Percentiles rank a stretch among this genome's conserved stretches.
These are phyloP conservation scores for Auricularia sp. DNA, from an alignment of 768 basidiomycete species.

Conservation along the genomic window DNA sequence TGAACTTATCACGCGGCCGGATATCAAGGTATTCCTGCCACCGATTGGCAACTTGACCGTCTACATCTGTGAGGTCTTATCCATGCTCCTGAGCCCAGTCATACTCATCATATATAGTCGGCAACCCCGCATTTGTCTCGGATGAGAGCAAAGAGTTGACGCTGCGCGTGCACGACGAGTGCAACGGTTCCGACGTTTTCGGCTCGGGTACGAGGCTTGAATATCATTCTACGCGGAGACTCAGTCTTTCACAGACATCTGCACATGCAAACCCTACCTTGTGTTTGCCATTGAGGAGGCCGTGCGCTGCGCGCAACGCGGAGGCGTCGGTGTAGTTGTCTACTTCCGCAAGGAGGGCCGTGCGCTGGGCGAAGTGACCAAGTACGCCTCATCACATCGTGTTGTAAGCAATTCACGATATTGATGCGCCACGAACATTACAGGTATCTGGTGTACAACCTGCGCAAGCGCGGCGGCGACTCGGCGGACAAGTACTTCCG, in stretches of 20 bases:
- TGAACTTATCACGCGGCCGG: conserved; percentile 88
- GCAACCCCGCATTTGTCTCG: conserved; percentile 66
- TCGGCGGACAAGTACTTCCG: conserved; percentile 91
- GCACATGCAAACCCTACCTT: conserved; percentile 89
- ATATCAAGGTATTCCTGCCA: conserved; percentile 91
- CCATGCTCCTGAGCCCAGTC: neutral
- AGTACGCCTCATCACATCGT: conserved; percentile 28
- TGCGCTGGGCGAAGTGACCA: conserved; percentile 88
- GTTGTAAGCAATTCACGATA: neutral
- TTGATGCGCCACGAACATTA: neutral
- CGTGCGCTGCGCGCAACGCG: conserved; percentile 68
- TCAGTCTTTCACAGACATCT: conserved; percentile 44
- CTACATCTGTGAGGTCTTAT: conserved; percentile 63
- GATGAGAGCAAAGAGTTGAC: conserved; percentile 76
- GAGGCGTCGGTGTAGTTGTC: conserved; percentile 86
- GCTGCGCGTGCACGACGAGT: conserved; percentile 89
- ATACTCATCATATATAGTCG: conserved; percentile 39
- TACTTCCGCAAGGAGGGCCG: conserved; percentile 95
- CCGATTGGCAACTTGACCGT: conserved; percentile 88
- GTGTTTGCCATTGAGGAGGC: conserved; percentile 91
- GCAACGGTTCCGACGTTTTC: conserved; percentile 94
- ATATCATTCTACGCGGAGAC: neutral
- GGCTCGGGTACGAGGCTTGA: conserved; percentile 43
- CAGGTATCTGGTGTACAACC: conserved; percentile 91
- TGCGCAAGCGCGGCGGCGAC: conserved; percentile 90